Conservation (phyloP, 2,329 filamentous ascomycete genomes). For the Epichloe uncinata region DNA sequence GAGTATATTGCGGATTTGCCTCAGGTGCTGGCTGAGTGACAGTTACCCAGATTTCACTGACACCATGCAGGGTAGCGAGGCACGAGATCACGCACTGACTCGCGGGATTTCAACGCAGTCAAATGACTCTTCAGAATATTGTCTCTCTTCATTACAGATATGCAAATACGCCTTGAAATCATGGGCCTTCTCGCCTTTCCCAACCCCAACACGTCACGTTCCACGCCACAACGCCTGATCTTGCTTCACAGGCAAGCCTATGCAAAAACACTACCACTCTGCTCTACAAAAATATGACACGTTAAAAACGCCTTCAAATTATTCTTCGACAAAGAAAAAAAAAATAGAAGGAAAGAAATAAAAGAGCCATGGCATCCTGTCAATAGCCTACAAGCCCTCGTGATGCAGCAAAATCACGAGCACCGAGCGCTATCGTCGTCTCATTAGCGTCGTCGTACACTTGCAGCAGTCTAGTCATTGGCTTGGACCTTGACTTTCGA, state of each 20-base stretch:
- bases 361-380: not conserved
- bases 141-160: no score
- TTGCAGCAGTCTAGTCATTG: slow-evolving; percentile 2
- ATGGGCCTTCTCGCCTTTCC: not conserved
- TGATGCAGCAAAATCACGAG: not conserved
- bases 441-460: slow-evolving; percentile 21
- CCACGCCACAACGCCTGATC: not conserved
- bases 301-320: not conserved
- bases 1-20: no score
- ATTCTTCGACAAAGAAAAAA: not conserved
- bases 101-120: no score
- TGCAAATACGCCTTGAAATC: not conserved
- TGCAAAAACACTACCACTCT: not conserved
- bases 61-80: no score
- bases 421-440: slow-evolving; percentile 1
- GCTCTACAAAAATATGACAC: not conserved
- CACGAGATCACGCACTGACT: no score
- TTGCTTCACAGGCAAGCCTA: not conserved
- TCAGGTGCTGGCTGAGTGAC: no score
- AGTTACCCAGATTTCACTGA: no score
- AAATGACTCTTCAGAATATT: no score
- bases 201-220: not conserved
- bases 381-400: not conserved
- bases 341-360: not conserved
- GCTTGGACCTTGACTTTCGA: slow-evolving; percentile 3